Conservation (phyloP, 208 protist genomes). For the Crithidia thermophila region DNA sequence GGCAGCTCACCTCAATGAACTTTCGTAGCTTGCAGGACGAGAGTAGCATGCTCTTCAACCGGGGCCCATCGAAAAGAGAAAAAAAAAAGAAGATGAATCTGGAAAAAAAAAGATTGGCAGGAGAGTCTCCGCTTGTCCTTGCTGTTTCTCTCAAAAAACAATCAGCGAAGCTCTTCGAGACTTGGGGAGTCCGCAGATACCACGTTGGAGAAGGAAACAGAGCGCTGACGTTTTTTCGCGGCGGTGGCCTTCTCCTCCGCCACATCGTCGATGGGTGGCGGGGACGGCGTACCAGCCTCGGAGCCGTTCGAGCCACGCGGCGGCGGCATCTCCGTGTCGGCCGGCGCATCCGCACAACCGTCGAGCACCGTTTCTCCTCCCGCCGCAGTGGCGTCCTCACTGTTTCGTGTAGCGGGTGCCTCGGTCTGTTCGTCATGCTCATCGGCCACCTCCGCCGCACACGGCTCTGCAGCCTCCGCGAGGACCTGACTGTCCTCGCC, state of each 20-base stretch:
- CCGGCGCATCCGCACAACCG: not conserved
- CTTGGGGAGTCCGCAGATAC: not conserved
- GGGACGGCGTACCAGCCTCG: slow-evolving; percentile 12
- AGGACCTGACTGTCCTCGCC: too few species aligned
- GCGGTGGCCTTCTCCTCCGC: not conserved
- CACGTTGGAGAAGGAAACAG: not conserved
- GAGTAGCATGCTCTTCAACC: too few species aligned
- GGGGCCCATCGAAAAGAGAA: too few species aligned
- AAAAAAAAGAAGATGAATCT: not conserved
- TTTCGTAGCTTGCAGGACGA: too few species aligned
- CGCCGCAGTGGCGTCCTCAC: too few species aligned
- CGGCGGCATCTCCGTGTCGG: too few species aligned
- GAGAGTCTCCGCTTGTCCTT: not conserved
- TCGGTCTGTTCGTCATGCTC: too few species aligned
- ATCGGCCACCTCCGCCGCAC: too few species aligned
- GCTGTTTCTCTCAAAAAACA: not conserved
- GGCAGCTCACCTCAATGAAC: too few species aligned
- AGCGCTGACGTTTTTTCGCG: not conserved
- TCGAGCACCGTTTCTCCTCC: not conserved
- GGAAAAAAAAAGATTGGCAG: not conserved
- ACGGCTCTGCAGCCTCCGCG: too few species aligned
- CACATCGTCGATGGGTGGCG: not conserved
- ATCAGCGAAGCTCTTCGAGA: not conserved
- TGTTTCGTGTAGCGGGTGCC: too few species aligned
- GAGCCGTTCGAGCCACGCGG: too few species aligned